These are phyloP conservation scores for Calonectria hongkongensis DNA, from an alignment of 2,329 filamentous ascomycete species.

Conservation along the genomic window DNA sequence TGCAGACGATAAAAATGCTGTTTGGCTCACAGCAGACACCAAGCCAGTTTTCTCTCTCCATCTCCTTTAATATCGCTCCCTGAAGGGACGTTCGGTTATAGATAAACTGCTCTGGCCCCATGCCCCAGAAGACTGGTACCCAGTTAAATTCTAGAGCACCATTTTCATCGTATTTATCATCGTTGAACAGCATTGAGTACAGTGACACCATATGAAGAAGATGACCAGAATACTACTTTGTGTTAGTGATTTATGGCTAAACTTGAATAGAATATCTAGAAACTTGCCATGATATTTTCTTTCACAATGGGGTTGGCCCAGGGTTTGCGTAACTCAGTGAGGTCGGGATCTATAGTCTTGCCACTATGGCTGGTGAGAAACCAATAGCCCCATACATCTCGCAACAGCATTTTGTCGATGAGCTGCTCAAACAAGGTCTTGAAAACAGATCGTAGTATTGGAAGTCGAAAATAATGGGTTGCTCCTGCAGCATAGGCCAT, in stretches of 20 bases:
- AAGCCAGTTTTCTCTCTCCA: conserved; percentile 2
- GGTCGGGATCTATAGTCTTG: not conserved
- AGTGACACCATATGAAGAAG: not conserved
- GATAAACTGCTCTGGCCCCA: not conserved
- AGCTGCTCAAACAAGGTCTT: not conserved
- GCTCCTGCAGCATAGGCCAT: not conserved
- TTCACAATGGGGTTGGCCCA: not conserved
- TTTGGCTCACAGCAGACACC: conserved; percentile 11
- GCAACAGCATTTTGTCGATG: not conserved
- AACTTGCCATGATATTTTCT: conserved; percentile 3
- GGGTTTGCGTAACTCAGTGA: not conserved
- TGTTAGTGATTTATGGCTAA: not conserved
- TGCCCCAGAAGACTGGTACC: not conserved
- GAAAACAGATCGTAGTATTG: not conserved
- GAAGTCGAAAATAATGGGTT: conserved; percentile 9
- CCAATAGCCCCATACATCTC: conserved; percentile 16
- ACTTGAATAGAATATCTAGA: not conserved
- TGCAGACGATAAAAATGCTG: conserved; percentile 5
- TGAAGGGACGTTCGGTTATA: not conserved
- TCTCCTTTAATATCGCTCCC: not conserved
- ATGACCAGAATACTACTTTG: conserved; percentile 2
- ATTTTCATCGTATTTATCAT: not conserved
- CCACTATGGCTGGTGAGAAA: conserved; percentile 8
- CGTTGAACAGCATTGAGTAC: not conserved
- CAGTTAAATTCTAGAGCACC: conserved; percentile 4